Evolutionary conservation across 1,284 basidiomycete genomes (phyloP).

Genomic region (Apiotrichum akiyoshidainum): DNA sequence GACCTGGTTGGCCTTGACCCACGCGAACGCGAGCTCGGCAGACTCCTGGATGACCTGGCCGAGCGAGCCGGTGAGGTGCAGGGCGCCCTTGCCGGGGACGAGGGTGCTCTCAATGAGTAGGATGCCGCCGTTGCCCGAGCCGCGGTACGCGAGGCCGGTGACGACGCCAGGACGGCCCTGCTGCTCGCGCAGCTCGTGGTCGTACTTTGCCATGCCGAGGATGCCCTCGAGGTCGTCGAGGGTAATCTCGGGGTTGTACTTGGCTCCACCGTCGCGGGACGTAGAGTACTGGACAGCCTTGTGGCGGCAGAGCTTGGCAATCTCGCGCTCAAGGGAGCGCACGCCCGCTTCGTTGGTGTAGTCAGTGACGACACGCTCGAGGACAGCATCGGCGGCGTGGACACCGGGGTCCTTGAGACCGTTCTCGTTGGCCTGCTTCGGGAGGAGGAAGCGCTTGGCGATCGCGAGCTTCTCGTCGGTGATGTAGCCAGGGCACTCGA

Average conservation of each 20-base stretch:
- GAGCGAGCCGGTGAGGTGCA: conserved; percentile 75
- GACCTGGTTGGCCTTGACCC: conserved; percentile 82
- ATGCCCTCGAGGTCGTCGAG: conserved; percentile 76
- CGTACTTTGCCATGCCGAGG: conserved; percentile 75
- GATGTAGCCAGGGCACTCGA: conserved; percentile 93
- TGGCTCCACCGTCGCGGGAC: conserved; percentile 26
- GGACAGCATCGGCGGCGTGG: conserved; percentile 64
- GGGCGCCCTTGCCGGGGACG: conserved; percentile 37
- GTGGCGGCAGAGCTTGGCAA: conserved; percentile 76
- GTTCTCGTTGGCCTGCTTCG: conserved; percentile 86
- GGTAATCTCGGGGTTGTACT: conserved; percentile 65
- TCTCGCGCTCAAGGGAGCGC: conserved; percentile 79
- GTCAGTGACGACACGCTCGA: conserved; percentile 85
- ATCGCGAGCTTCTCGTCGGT: conserved; percentile 92
- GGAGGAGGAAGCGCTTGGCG: conserved; percentile 82
- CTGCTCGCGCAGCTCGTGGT: conserved; percentile 60
- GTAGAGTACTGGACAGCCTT: conserved; percentile 83
- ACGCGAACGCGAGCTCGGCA: conserved; percentile 88
- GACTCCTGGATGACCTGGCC: conserved; percentile 96
- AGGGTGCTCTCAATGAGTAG: conserved; percentile 57
- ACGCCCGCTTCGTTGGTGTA: conserved; percentile 96
- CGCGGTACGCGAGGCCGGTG: conserved; percentile 43
- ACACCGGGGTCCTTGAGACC: conserved; percentile 80
- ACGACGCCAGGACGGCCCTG: conserved; percentile 39
- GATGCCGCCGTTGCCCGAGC: conserved; percentile 78